Evolutionary conservation across 1,284 basidiomycete species (phyloP), one percentile per base, ranked within the genome.

Genomic region (Ustilago hordei): DNA sequence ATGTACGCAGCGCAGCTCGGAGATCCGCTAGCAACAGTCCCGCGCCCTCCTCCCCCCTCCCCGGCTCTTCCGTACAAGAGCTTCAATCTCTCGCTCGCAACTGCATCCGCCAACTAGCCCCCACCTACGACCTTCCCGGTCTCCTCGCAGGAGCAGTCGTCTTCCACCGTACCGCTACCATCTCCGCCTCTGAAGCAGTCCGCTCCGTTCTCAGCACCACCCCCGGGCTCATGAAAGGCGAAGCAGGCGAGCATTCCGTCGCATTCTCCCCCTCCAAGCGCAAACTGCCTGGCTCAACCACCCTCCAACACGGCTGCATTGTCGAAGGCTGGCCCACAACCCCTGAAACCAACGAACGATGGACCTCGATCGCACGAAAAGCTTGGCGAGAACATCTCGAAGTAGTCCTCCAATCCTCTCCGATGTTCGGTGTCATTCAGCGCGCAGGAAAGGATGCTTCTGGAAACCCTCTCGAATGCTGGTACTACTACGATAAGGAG

Each of bases 81-180:
- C 64, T 82, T 35, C 74, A 77, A 53, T 48, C 55, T 11, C 68
- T 73, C 2, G 78, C 79, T 13, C 73, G 78, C 32, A 53, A 53
- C 50, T 75, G 78, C 39, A 81, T 85, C 2, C 65, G 62, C 12
- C 60, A 66, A 28, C 69, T 85, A 1, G 81, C 84, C 2, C 69
- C 78, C 7, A 83, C 83, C 19, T 85, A 85, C 67, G 84, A 85
- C 50, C 64, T 85, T 7, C 75, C 79, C 19, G 84, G 82, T 12
- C 81, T 85, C n/a, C 69, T 85, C 11, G 84, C 84, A 4, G 79
- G 81, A 7, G 80, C 82, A 13, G 75, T 85, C 54, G 84, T 85
- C 4, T 85, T 85, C 69, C 84, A 85, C 72, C 81, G 84, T 19
- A 85, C 84, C 8, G 84, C 84, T 28, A 85, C 84, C 12, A 85